Evolutionary conservation across 129 eudicot species (phyloP), one percentile per base, ranked within the genome.

Genomic region (Escallonia rubra): DNA sequence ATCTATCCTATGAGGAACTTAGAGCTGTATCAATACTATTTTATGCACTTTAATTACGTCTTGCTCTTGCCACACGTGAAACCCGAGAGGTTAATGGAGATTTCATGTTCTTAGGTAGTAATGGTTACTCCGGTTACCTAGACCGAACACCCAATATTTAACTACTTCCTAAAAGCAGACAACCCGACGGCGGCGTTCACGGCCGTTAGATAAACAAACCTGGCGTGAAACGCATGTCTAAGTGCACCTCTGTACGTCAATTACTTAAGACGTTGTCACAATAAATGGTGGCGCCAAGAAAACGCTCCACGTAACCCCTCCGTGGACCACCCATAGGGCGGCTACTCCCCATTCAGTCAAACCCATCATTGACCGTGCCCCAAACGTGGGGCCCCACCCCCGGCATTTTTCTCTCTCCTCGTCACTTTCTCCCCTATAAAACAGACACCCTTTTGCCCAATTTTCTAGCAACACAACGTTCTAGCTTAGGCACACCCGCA

Each of bases 261-360:
- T 23, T 23, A 23, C 34, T 23, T 23, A 23, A 0, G 1, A 23
- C 1, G 34, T 23, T 23, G 34, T 23, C 34, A 23, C 34, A 23
- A 63, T 46, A 6, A 15, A 7, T 53, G 16, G 9, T 66, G 70
- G 50, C 71, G 71, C 71, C 71, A 53, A 6, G 43, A 38, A 41
- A 49, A 50, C 54, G 45, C 46, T 59, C 71, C 78, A 73, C 77
- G 77, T 72, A 63, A 72, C 16, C 48, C 11, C 72, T 44, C 46
- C 10, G 11, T 14, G 15, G 74, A 61, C 81, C 72, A 79, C 65
- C 48, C 41, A 6, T 58, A 14, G 70, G 77, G 73, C 84, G 81
- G 81, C 87, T 72, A 71, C 69, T 68, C 67, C 57, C 81, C 72
- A 46, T 57, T 66, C 57, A 72, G 86, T 85, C 90, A 78, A 81